Percentiles rank a stretch among this genome's conserved stretches.
phyloP scores from a whole-genome alignment of 805 yeast species.

The Kodamaea laetipori region DNA sequence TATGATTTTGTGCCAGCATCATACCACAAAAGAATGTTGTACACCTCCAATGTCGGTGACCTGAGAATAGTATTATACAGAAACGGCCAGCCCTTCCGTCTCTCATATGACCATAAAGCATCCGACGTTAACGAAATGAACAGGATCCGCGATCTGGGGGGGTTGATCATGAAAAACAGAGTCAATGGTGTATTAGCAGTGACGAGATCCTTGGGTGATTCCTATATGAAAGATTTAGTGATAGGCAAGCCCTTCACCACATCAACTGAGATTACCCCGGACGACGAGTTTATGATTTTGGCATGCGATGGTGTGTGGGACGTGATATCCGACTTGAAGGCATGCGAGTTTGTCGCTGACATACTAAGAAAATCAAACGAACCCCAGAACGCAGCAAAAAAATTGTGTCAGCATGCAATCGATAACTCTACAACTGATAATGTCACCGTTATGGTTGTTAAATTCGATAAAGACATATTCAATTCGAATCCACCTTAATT shows the following conservation, averaged over 20 bases:
- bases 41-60: constrained; percentile 96
- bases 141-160: constrained; percentile 79
- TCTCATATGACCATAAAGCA: constrained; percentile 94
- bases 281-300: constrained; percentile 78
- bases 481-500: background rate
- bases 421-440: constrained; percentile 84
- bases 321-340: constrained; percentile 81
- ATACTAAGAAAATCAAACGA: constrained; percentile 40
- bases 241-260: constrained; percentile 93
- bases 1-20: constrained; percentile 52
- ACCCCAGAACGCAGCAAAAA: constrained; percentile 67
- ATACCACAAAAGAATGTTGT: constrained; percentile 70
- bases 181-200: constrained; percentile 97
- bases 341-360: constrained; percentile 68
- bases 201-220: constrained; percentile 89
- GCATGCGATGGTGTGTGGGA: constrained; percentile 99
- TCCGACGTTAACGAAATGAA: constrained; percentile 75
- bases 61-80: constrained; percentile 80
- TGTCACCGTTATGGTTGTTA: constrained; percentile 88
- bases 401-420: constrained; percentile 72
- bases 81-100: constrained; percentile 69
- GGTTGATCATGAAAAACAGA: constrained; percentile 82
- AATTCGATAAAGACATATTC: constrained; percentile 50
- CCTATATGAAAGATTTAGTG: constrained; percentile 86
- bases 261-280: constrained; percentile 65